These are phyloP conservation scores for Vigna reflexopilosa DNA, from an alignment of 306 rosid genomes.

Conservation along the genomic window DNA sequence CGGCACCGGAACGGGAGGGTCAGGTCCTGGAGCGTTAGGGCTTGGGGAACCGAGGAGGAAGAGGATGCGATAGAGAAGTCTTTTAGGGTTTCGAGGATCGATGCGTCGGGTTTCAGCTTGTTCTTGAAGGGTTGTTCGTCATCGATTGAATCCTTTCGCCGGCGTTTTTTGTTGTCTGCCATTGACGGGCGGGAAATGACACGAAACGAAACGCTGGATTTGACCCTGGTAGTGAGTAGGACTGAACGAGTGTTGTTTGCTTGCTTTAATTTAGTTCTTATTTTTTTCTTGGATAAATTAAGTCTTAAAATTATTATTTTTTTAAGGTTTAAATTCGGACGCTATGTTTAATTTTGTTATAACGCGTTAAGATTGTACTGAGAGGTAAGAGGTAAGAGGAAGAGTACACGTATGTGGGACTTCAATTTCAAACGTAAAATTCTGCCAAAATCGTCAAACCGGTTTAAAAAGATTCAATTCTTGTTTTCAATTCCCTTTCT, in stretches of 20 bases:
- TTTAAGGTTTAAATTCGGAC: no score
- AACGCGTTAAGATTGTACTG: no score
- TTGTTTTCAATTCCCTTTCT: conserved; percentile 15
- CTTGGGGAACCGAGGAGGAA: conserved; percentile 50
- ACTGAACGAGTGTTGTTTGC: neutral
- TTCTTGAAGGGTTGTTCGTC: conserved; percentile 46
- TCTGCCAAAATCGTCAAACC: conserved; percentile 23
- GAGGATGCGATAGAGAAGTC: conserved; percentile 35
- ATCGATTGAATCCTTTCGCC: conserved; percentile 26
- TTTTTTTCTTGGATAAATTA: no score
- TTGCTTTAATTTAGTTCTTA: no score
- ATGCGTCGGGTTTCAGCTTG: conserved; percentile 40
- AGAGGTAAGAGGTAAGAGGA: no score
- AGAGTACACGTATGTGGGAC: neutral
- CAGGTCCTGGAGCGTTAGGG: conserved; percentile 83
- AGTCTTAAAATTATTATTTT: no score
- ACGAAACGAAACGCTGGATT: neutral
- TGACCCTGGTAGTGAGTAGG: neutral
- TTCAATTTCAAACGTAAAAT: conserved; percentile 34
- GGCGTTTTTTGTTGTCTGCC: conserved; percentile 45
- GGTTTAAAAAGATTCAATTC: neutral
- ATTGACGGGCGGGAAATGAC: conserved; percentile 39
- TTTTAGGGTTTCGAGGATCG: conserved; percentile 45
- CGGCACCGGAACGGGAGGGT: conserved; percentile 73
- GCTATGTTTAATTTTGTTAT: no score